Base-by-base conservation (phyloP, 805 yeast species). In the Hanseniaspora clermontiae region DNA sequence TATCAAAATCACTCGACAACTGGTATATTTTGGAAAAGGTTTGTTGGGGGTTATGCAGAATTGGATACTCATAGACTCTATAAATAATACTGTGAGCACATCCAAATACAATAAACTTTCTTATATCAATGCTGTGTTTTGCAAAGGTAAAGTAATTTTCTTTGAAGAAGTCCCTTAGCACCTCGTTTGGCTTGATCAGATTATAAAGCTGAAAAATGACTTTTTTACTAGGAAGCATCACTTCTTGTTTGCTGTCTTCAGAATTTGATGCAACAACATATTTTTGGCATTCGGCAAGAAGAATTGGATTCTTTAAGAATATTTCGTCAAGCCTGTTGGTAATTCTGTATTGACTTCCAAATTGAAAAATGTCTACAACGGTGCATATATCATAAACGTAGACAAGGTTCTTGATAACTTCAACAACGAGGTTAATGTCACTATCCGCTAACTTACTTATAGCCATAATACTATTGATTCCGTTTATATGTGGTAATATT, bases 91-190 rank as follows among this genome's bases (percentile, higher is more conserved):
- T 88, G 59, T 88, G 78, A 27, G 87, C 72, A 2, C 87, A 76
- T 0, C 99, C 99, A 73, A 90, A 93, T 19, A 89, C 80, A 20
- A 93, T 73, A 62, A 93, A 87, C 55, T 95, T 72, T 60, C 97
- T 75, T 3, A 93, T 73, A 67, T 93, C 99, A 43, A 95, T 80
- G 60, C 81, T 77, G 31, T 71, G 67, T 17, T 60, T 61, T 27
- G 70, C 64, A 17, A 93, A 70, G 3, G 71, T 69, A 49, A 77
- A 77, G 42, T 72, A 73, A 64, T 93, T 83, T 58, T 80, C 84
- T 29, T 75, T 63, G 65, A 81, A 87, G 97, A 98, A 95, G 27
- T 84, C 87, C 59, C 81, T 81, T 11, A 93, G 73, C 0, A 87
- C 77, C 43, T 77, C 79, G 0, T 95, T 93, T 60, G 84, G 95